Percentiles rank a stretch among this genome's conserved stretches.
phyloP scores from a whole-genome alignment of 2,329 filamentous ascomycete genomes.

The Ilyonectria robusta region DNA sequence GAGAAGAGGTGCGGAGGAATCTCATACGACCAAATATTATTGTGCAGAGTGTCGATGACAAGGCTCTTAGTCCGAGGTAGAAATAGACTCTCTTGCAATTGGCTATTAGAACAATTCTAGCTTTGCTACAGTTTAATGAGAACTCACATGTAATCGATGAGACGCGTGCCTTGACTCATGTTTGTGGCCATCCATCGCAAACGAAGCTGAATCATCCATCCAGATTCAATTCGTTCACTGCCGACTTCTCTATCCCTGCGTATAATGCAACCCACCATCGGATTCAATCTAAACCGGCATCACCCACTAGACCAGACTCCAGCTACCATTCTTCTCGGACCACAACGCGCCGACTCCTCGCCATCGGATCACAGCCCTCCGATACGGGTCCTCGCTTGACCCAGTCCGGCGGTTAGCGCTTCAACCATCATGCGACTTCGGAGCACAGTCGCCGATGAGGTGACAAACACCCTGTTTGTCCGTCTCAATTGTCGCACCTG shows the following conservation, averaged over 20 bases:
- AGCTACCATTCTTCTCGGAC: slow-evolving; percentile 1
- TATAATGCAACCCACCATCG: neutral
- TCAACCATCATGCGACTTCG: slow-evolving; percentile 20
- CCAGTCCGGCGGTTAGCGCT: neutral
- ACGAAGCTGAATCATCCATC: no score
- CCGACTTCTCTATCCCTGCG: no score
- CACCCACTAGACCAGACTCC: neutral
- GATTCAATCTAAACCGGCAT: no score
- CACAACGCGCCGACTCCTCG: slow-evolving; percentile 11
- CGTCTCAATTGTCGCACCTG: neutral
- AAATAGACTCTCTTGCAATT: no score
- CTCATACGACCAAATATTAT: slow-evolving; percentile 14
- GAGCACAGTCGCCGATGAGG: slow-evolving; percentile 14
- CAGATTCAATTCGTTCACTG: no score
- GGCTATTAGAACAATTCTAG: neutral
- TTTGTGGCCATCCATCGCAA: no score
- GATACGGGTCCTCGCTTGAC: neutral
- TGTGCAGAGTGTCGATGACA: slow-evolving; percentile 7
- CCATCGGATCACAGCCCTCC: slow-evolving; percentile 18
- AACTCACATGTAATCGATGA: no score
- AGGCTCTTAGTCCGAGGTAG: no score
- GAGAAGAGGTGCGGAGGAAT: slow-evolving; percentile 11
- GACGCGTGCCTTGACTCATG: no score
- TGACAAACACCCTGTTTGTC: neutral
- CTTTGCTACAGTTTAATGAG: no score